Evolutionary conservation across 139 green algal species (phyloP), one percentile per base, ranked within the genome.

Genomic region (Ettlia oleoabundans): DNA sequence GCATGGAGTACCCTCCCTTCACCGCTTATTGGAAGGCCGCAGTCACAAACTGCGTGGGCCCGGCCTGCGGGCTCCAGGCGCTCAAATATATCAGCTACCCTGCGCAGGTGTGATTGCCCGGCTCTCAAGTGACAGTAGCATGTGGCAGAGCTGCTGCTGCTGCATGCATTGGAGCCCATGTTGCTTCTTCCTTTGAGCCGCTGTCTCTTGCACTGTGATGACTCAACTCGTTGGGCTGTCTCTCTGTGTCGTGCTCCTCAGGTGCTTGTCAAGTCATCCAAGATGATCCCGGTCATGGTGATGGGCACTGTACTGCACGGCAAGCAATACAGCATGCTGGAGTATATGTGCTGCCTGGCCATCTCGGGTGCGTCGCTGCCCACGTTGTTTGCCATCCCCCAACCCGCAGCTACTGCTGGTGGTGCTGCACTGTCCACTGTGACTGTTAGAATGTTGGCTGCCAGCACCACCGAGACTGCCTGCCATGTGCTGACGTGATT

Each of bases 281-380:
- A 99, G 88, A 96, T 98, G 95, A 95, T 99, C 2, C 96, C 95
- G 1, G 95, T 98, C 32, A 99, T 99, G 96, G 30, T 98, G 1
- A 93, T 96, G 83, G 97, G 96, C 15, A 93, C 91, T 2, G 22
- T 99, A 9, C 83, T 99, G 37, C 91, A 95, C 53, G 87, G 92
- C 62, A 94, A 93, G 81, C 84, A 80, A 10, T 99, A 99, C 90
- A 89, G 74, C 15, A 21, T 79, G 0, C 47, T 95, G 0, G 95
- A 99, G 89, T 99, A 99, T 78, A 9, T 92, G 28, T 97, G 92
- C 86, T 95, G 95, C 82, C 55, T 85, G 13, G 81, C 97, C 41
- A 95, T 99, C 33, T 95, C 93, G 2, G 80, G 69, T 85, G 53
- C 3, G 78, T 7, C 35, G 66, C 37, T 9, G 55, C 55, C 55